Percentiles rank a stretch among this genome's conserved stretches.
phyloP scores from a whole-genome alignment of 1,284 basidiomycete species.

The Austroboletus olivaceoglutinosus region DNA sequence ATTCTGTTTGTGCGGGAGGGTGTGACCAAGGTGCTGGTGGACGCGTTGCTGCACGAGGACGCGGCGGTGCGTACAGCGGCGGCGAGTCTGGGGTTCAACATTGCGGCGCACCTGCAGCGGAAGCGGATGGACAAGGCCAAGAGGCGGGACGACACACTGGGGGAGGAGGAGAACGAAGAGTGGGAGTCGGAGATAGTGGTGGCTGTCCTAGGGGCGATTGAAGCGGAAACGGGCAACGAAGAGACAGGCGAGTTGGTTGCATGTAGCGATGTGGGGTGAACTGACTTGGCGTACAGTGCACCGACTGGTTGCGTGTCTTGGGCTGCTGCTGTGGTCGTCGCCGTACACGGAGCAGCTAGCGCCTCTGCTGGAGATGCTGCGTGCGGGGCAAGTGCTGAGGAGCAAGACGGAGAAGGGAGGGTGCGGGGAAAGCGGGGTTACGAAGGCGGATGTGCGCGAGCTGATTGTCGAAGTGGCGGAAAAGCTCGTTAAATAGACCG shows the following conservation, averaged over 20 bases:
- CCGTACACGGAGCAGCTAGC: conserved; percentile 56
- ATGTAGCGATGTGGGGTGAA: background rate
- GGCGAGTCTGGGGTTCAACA: conserved; percentile 79
- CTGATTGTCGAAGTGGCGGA: conserved; percentile 64
- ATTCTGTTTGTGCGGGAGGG: conserved; percentile 40
- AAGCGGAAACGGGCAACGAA: conserved; percentile 67
- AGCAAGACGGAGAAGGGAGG: conserved; percentile 51
- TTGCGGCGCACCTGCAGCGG: conserved; percentile 64
- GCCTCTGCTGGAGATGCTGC: conserved; percentile 70
- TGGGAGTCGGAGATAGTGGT: conserved; percentile 84
- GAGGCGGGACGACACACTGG: conserved; percentile 34
- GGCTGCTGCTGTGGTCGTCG: conserved; percentile 68
- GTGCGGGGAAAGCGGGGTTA: conserved; percentile 49
- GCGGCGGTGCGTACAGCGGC: conserved; percentile 70
- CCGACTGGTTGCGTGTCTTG: conserved; percentile 74
- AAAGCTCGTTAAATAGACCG: background rate
- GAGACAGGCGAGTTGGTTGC: conserved; percentile 66
- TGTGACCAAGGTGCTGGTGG: conserved; percentile 56
- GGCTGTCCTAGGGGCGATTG: conserved; percentile 73
- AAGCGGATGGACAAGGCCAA: conserved; percentile 47
- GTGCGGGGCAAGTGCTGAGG: conserved; percentile 52
- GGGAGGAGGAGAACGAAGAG: conserved; percentile 59
- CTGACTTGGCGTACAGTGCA: conserved; percentile 52
- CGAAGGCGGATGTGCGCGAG: conserved; percentile 60
- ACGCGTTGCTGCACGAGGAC: conserved; percentile 68